These are phyloP conservation scores for Annulohypoxylon bovei DNA, from an alignment of 495 filamentous ascomycete species.

Conservation along the genomic window DNA sequence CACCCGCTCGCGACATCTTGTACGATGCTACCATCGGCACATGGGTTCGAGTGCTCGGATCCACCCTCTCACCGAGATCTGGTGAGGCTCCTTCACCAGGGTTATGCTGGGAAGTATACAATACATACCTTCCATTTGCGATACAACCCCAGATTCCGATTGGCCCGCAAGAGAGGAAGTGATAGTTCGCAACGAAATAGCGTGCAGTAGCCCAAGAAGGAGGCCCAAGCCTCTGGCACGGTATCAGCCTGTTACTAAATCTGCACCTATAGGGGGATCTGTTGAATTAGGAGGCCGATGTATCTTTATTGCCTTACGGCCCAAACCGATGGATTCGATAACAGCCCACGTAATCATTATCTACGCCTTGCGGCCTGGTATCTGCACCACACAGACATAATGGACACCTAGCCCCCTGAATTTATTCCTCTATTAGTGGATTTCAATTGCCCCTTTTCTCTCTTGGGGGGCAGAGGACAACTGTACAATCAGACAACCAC, in stretches of 20 bases:
- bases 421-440: constrained; percentile 33
- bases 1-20: constrained; percentile 26
- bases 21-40: constrained; percentile 20
- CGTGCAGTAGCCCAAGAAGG: constrained; percentile 27
- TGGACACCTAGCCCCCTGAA: constrained; percentile 35
- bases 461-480: neutral
- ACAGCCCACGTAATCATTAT: constrained; percentile 15
- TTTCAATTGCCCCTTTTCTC: constrained; percentile 31
- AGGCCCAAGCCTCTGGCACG: neutral
- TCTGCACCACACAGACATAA: constrained; percentile 41
- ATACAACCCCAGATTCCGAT: constrained; percentile 21
- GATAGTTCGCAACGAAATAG: constrained; percentile 4
- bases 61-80: constrained; percentile 37
- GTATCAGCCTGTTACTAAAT: constrained; percentile 1
- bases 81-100: constrained; percentile 24
- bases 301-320: constrained; percentile 2
- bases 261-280: constrained; percentile 5
- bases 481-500: neutral
- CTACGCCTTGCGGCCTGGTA: neutral
- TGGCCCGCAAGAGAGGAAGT: constrained; percentile 6
- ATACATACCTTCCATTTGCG: constrained; percentile 30
- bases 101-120: constrained; percentile 24
- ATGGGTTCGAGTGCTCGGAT: constrained; percentile 25
- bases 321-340: neutral
- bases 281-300: constrained; percentile 1